Conservation (phyloP, 2,329 filamentous ascomycete genomes). For the Cladophialophora bantiana region DNA sequence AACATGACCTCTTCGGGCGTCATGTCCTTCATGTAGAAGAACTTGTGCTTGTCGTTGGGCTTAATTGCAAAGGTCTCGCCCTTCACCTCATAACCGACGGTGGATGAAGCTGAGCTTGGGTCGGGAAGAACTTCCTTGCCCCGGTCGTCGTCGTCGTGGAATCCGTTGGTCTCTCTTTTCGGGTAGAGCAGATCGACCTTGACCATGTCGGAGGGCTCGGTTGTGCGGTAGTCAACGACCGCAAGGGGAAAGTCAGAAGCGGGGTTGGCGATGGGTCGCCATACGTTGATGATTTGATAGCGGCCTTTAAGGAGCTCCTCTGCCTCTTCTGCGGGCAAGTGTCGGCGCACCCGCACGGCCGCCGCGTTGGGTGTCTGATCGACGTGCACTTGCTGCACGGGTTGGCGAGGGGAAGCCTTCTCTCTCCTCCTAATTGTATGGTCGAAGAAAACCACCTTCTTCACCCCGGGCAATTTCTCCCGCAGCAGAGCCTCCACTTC, state of each 20-base stretch:
- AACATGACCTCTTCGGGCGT: constrained; percentile 62
- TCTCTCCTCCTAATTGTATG: constrained; percentile 70
- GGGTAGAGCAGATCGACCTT: constrained; percentile 70
- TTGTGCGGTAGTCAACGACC: constrained; percentile 69
- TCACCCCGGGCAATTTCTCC: constrained; percentile 61
- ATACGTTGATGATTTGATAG: constrained; percentile 74
- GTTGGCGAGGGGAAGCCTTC: constrained; percentile 65
- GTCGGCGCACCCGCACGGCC: constrained; percentile 66
- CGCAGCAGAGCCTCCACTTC: constrained; percentile 67
- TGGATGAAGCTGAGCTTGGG: constrained; percentile 54
- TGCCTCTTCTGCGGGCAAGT: constrained; percentile 63
- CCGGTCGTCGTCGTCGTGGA: constrained; percentile 59
- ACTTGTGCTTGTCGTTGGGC: constrained; percentile 64
- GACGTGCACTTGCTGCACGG: constrained; percentile 74
- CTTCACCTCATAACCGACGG: constrained; percentile 66
- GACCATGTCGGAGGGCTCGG: constrained; percentile 64
- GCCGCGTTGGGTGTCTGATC: constrained; percentile 73
- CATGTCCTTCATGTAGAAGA: constrained; percentile 74
- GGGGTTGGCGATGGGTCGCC: constrained; percentile 70
- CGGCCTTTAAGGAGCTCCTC: constrained; percentile 64
- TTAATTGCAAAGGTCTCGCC: constrained; percentile 69
- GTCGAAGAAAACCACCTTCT: constrained; percentile 73
- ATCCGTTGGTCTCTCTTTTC: constrained; percentile 56
- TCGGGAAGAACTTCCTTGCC: constrained; percentile 66
- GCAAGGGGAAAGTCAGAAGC: constrained; percentile 73